Conservation (phyloP, 176 grass and related monocot genomes). For the Oryza australiensis region DNA sequence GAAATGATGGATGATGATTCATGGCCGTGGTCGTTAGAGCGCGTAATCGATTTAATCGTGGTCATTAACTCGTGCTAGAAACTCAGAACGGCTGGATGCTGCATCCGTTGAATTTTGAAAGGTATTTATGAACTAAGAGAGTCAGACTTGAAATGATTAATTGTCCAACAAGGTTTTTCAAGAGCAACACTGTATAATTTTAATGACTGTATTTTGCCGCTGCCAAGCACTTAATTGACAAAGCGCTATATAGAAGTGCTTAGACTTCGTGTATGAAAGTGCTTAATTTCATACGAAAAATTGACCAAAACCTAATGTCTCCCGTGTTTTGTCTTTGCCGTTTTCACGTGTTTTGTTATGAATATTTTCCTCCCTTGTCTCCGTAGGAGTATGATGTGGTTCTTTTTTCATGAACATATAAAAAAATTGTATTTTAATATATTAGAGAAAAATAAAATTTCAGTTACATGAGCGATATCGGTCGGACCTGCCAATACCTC, state of each 20-base stretch:
- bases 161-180: not conserved
- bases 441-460: too few relatives aligned
- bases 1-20: too few relatives aligned
- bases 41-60: too few relatives aligned
- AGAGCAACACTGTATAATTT: not conserved
- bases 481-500: too few relatives aligned
- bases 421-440: too few relatives aligned
- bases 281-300: too few relatives aligned
- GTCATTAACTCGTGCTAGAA: not conserved
- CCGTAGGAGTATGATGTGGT: not conserved
- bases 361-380: not conserved
- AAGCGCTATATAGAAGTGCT: not conserved
- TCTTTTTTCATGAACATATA: too few relatives aligned
- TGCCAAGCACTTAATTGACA: not conserved
- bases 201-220: not conserved
- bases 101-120: not conserved
- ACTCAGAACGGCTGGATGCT: not conserved
- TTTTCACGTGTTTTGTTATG: not conserved
- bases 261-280: too few relatives aligned
- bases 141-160: not conserved
- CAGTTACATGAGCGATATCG: too few relatives aligned
- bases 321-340: not conserved
- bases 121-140: not conserved
- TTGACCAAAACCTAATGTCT: not conserved
- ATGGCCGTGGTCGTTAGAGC: too few relatives aligned